Conservation (phyloP, 768 basidiomycete genomes). For the Leccinum disarticulatum region DNA sequence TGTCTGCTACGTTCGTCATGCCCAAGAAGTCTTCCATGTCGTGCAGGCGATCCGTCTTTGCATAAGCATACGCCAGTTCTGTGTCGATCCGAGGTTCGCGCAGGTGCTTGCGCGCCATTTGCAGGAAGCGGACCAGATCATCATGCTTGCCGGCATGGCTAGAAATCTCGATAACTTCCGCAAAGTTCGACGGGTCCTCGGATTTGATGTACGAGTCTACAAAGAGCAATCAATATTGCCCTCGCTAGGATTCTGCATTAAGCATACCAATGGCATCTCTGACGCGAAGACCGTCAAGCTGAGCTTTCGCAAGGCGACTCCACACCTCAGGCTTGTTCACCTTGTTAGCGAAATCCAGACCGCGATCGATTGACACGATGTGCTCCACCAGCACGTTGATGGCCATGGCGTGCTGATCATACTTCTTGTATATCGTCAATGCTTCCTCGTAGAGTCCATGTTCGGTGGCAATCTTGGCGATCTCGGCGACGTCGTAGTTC, state of each 20-base stretch:
- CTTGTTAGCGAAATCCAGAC: slow-evolving; percentile 93
- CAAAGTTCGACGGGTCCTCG: slow-evolving; percentile 90
- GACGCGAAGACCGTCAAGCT: slow-evolving; percentile 95
- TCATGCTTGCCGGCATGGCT: slow-evolving; percentile 90
- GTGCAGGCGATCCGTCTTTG: slow-evolving; percentile 94
- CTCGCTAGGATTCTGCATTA: neutral
- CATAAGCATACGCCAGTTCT: slow-evolving; percentile 96
- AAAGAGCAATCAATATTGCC: slow-evolving; percentile 3
- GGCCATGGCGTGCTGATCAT: slow-evolving; percentile 91
- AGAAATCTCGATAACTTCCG: slow-evolving; percentile 94
- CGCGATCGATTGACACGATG: slow-evolving; percentile 96
- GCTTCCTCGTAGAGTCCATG: slow-evolving; percentile 96
- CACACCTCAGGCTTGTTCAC: slow-evolving; percentile 96
- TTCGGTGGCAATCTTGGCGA: slow-evolving; percentile 95
- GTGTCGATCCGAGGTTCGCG: slow-evolving; percentile 98
- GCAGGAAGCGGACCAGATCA: slow-evolving; percentile 93
- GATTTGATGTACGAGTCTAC: slow-evolving; percentile 97
- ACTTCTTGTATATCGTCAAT: slow-evolving; percentile 95
- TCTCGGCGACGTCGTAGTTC: slow-evolving; percentile 92
- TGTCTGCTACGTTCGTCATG: slow-evolving; percentile 99
- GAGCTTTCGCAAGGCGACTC: slow-evolving; percentile 97
- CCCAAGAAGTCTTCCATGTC: slow-evolving; percentile 99
- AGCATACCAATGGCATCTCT: slow-evolving; percentile 91
- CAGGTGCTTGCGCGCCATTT: slow-evolving; percentile 97
- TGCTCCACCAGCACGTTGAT: slow-evolving; percentile 99